Conservation (phyloP, 345 rosid genomes). For the Gossypium stocksii region DNA sequence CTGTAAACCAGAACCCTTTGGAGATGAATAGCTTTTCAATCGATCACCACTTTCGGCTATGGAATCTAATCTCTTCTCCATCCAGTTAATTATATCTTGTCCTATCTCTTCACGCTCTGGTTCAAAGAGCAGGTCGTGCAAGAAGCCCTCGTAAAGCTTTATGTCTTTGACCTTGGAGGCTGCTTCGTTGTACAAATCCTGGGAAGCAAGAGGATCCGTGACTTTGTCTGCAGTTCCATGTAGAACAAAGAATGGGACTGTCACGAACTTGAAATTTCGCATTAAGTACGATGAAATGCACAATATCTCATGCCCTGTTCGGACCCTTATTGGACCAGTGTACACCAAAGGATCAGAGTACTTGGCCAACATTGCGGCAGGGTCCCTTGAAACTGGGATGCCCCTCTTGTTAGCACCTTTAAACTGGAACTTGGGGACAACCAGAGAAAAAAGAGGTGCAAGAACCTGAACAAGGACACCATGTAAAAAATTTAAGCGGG, state of each 20-base stretch:
- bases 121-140: constrained; percentile 92
- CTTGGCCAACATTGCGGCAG: constrained; percentile 77
- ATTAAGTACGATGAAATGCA: constrained; percentile 72
- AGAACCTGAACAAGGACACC: constrained; percentile 52
- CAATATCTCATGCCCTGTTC: constrained; percentile 91
- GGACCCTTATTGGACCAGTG: constrained; percentile 93
- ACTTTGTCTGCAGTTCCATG: constrained; percentile 93
- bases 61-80: constrained; percentile 53
- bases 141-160: constrained; percentile 82
- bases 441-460: constrained; percentile 82
- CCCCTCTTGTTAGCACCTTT: constrained; percentile 99
- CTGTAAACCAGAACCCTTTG: too few species aligned
- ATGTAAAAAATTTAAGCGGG: background rate
- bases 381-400: constrained; percentile 91
- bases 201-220: constrained; percentile 89
- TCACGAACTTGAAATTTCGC: constrained; percentile 59
- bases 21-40: too few species aligned
- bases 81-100: constrained; percentile 78
- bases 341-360: constrained; percentile 95
- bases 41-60: too few species aligned
- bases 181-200: constrained; percentile 75
- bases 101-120: constrained; percentile 84
- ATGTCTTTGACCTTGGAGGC: constrained; percentile 78
- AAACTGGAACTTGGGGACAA: constrained; percentile 79
- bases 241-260: constrained; percentile 82